phyloP scores from a whole-genome alignment of 768 basidiomycete genomes.

The Serendipita sp. region DNA sequence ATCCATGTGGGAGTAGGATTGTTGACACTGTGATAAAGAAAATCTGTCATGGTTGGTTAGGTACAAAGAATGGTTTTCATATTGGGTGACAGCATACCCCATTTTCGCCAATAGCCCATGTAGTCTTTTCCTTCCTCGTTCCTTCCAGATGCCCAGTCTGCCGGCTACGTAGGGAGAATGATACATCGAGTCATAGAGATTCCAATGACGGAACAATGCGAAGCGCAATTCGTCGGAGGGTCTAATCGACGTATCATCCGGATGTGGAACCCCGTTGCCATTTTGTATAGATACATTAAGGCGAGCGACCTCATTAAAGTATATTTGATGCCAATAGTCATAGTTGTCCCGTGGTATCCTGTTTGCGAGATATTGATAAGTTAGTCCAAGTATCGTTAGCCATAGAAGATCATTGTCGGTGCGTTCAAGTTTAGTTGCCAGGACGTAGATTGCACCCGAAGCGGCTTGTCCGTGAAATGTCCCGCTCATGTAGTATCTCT shows the following conservation, averaged over 20 bases:
- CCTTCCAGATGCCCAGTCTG: conserved; percentile 92
- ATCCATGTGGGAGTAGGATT: conserved; percentile 90
- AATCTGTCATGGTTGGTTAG: conserved; percentile 35
- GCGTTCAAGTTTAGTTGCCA: conserved; percentile 80
- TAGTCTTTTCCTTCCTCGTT: conserved; percentile 73
- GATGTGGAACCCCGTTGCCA: conserved; percentile 26
- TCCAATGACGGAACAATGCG: conserved; percentile 94
- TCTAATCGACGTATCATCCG: conserved; percentile 73
- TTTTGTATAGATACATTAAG: conserved; percentile 38
- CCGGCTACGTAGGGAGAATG: conserved; percentile 94
- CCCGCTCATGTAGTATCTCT: conserved; percentile 72
- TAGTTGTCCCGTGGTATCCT: conserved; percentile 78
- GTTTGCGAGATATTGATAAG: conserved; percentile 77
- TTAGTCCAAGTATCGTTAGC: conserved; percentile 87
- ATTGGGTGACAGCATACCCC: conserved; percentile 40
- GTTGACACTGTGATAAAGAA: conserved; percentile 85
- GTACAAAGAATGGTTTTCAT: neutral
- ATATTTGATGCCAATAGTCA: conserved; percentile 63
- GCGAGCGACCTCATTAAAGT: conserved; percentile 81
- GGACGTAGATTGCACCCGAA: conserved; percentile 71
- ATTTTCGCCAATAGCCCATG: conserved; percentile 93
- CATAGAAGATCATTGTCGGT: conserved; percentile 89
- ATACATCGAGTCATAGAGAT: conserved; percentile 92
- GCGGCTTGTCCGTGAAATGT: conserved; percentile 83
- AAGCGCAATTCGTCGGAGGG: conserved; percentile 83